phyloP scores from a whole-genome alignment of 768 basidiomycete species.

The Chiua virens region DNA sequence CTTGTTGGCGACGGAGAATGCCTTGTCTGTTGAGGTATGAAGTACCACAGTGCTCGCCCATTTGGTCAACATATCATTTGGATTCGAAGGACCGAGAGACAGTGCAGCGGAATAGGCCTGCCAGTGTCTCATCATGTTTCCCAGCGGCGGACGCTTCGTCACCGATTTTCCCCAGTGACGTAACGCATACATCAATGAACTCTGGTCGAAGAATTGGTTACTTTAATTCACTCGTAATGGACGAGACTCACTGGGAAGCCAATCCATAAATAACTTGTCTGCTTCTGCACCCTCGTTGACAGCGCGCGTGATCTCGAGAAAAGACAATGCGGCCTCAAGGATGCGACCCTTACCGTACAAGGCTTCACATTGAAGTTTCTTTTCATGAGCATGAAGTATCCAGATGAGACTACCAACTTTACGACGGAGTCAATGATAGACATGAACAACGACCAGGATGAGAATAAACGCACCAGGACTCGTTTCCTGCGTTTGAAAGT shows the following conservation, averaged over 20 bases:
- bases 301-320: background rate
- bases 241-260: conserved; percentile 3
- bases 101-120: background rate
- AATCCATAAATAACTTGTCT: background rate
- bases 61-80: background rate
- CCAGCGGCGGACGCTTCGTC: background rate
- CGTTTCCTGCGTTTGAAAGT: too few relatives aligned
- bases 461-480: too few relatives aligned
- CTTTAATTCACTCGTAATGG: rapidly evolving
- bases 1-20: background rate
- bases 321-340: background rate
- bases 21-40: background rate
- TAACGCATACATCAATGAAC: background rate
- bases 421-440: background rate
- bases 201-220: background rate
- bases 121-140: background rate
- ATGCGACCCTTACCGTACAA: background rate
- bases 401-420: background rate
- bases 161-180: background rate
- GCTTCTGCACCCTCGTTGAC: background rate
- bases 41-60: background rate
- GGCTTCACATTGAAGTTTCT: conserved; percentile 4
- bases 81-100: background rate
- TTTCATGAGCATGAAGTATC: background rate
- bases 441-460: too few relatives aligned